Percentiles rank a stretch among this genome's conserved stretches.
These are phyloP conservation scores for Dysphania ambrosioides DNA, from an alignment of 148 eudicot species.

Conservation along the genomic window DNA sequence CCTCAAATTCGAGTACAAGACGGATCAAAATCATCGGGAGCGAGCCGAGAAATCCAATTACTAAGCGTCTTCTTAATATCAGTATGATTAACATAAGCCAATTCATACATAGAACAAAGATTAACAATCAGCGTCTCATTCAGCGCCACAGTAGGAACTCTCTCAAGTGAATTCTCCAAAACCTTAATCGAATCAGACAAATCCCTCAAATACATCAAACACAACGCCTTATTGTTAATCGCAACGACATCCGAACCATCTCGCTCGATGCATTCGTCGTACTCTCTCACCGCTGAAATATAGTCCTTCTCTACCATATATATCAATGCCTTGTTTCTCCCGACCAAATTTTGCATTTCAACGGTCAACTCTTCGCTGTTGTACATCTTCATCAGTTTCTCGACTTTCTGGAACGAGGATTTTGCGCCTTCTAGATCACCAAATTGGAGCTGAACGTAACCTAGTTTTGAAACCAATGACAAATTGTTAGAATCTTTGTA, in stretches of 20 bases:
- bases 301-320: constrained; percentile 91
- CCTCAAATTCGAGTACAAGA: constrained; percentile 87
- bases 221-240: constrained; percentile 81
- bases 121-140: constrained; percentile 86
- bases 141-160: constrained; percentile 73
- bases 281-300: constrained; percentile 87
- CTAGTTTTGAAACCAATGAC: constrained; percentile 54
- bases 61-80: constrained; percentile 78
- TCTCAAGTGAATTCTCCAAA: constrained; percentile 82
- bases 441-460: constrained; percentile 66
- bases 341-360: constrained; percentile 48
- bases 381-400: constrained; percentile 33
- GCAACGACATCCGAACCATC: constrained; percentile 73
- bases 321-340: constrained; percentile 81
- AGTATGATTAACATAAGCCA: constrained; percentile 86
- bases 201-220: constrained; percentile 97
- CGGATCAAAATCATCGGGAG: constrained; percentile 94
- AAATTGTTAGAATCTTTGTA: constrained; percentile 27
- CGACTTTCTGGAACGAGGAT: constrained; percentile 47
- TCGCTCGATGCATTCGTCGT: constrained; percentile 76
- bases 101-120: constrained; percentile 94
- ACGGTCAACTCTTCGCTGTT: constrained; percentile 19
- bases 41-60: constrained; percentile 87
- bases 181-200: constrained; percentile 87
- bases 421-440: constrained; percentile 94